Percentiles rank a stretch among this genome's conserved stretches.
These are phyloP conservation scores for Cryptosporidium tyzzeri DNA, from an alignment of 169 alveolate genomes.

Conservation along the genomic window DNA sequence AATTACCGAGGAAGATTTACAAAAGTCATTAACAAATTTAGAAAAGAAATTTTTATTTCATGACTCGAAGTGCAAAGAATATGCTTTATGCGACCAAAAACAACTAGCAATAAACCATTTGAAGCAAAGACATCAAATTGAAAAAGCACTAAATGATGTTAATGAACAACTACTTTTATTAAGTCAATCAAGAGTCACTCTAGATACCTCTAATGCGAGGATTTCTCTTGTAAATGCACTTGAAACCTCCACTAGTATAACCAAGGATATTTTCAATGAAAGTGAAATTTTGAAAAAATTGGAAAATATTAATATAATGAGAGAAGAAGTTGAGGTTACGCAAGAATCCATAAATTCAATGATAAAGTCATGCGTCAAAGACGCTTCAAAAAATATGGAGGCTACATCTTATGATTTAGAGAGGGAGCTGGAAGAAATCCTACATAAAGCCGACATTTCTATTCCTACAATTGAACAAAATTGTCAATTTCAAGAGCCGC, in stretches of 20 bases:
- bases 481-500: neutral
- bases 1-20: conserved; percentile 40
- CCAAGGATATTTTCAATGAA: conserved; percentile 38
- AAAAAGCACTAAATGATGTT: conserved; percentile 42
- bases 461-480: neutral
- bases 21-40: conserved; percentile 26
- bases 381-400: neutral
- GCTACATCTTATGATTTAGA: conserved; percentile 15
- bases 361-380: conserved; percentile 16
- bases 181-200: conserved; percentile 43
- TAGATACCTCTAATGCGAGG: conserved; percentile 45
- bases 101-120: conserved; percentile 68
- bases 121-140: conserved; percentile 57
- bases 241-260: conserved; percentile 47
- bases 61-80: conserved; percentile 58
- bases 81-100: conserved; percentile 47
- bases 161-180: conserved; percentile 56
- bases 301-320: conserved; percentile 9
- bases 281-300: conserved; percentile 44
- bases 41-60: conserved; percentile 55
- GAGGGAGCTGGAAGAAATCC: conserved; percentile 37
- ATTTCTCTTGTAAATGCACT: conserved; percentile 51
- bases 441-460: neutral
- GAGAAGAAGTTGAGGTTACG: conserved; percentile 51
- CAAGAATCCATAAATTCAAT: conserved; percentile 56